Evolutionary conservation across 495 filamentous ascomycete species (phyloP), one percentile per base, ranked within the genome.

Genomic region (Achaetomiella virescens): DNA sequence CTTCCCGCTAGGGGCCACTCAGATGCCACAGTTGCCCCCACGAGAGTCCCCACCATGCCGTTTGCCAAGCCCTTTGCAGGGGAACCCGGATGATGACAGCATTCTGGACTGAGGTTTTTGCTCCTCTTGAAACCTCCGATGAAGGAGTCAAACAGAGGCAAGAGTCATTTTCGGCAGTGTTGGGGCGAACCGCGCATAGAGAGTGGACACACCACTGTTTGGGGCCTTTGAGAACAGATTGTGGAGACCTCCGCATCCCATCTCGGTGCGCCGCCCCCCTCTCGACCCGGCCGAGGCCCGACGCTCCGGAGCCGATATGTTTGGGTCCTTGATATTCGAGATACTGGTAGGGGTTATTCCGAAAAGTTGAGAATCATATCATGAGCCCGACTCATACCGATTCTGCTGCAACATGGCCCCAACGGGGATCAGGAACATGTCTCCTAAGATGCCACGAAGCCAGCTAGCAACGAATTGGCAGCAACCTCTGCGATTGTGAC

Each of bases 151-250:
- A 11, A 27, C 29, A 11, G 37, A 47, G 18, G 3, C n/a, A 31
- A 44, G 53, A 61, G 53, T 48, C 58, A 55, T 61, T 56, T 61
- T 8, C 50, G 17, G 50, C 17, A 24, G 38, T n/a, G 20, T 11
- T 44, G 38, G 40, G 27, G 25, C 37, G 6, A 22, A 48, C 44
- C 3, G 33, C 22, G 43, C 44, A 22, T n/a, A 41, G 17, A 52
- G 14, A 17, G 36, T n/a, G 24, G 29, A 20, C 1, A 31, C n/a
- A 6, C 14, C 20, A 8, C 3, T 27, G 14, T 52, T 51, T 51
- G 24, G 22, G 20, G n/a, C n/a, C 7, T 5, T n/a, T 52, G 49
- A 18, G 37, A 42, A 42, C 37, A 42, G 24, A 24, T 25, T 22
- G 50, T 36, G 40, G 50, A 24, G 27, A 29, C 3, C 37, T 17